phyloP scores from a whole-genome alignment of 148 eudicot genomes.

The Vaccinium corymbosum region DNA sequence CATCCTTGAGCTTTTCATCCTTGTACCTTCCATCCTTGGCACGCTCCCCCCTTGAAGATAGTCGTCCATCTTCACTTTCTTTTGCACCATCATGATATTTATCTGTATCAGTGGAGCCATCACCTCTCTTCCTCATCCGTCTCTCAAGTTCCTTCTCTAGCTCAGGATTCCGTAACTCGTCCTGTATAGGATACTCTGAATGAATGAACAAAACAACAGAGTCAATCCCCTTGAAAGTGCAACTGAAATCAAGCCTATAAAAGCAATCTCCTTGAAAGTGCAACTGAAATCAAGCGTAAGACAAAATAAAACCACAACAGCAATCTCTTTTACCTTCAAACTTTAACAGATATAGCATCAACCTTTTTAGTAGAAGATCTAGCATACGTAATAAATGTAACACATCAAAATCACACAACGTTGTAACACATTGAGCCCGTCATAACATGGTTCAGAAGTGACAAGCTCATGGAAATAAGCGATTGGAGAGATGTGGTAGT shows the following conservation, averaged over 20 bases:
- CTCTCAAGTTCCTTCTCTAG: slow-evolving; percentile 67
- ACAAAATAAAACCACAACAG: neutral
- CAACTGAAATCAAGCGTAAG: neutral
- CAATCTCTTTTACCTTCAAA: neutral
- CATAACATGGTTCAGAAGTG: neutral
- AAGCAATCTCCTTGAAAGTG: neutral
- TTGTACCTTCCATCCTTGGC: slow-evolving; percentile 48
- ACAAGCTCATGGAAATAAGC: neutral
- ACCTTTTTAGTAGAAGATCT: neutral
- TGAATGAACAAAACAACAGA: neutral
- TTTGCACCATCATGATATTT: slow-evolving; percentile 51
- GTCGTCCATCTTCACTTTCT: slow-evolving; percentile 49
- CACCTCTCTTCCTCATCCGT: slow-evolving; percentile 61
- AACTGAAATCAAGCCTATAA: neutral
- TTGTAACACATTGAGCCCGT: neutral
- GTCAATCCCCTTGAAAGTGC: neutral
- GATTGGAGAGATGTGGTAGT: neutral
- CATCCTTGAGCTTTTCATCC: slow-evolving; percentile 64
- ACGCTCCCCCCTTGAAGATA: slow-evolving; percentile 56
- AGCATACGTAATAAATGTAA: neutral
- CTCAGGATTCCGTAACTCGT: slow-evolving; percentile 49
- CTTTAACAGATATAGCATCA: neutral
- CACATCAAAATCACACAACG: neutral
- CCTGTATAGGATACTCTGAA: slow-evolving; percentile 34
- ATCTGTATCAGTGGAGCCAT: slow-evolving; percentile 57